Conservation (phyloP, 2,329 filamentous ascomycete species). For the Fusarium poae region DNA sequence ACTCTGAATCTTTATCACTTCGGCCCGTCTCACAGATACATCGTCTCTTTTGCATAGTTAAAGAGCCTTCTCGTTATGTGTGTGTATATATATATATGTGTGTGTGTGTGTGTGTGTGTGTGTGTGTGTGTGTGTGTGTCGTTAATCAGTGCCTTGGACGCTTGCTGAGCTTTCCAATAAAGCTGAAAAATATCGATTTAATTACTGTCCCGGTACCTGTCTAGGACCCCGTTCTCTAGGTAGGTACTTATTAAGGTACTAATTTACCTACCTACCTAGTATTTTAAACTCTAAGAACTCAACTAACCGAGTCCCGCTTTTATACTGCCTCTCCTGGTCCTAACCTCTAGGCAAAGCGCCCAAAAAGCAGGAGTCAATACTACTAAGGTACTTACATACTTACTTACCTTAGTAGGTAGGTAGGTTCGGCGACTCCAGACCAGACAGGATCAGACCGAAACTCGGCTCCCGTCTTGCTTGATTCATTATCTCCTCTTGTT, state of each 20-base stretch:
- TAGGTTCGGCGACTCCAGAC: slow-evolving; percentile 39
- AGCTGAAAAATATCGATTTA: slow-evolving; percentile 9
- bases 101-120: too few relatives aligned
- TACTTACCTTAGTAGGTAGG: too few relatives aligned
- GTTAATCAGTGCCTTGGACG: not conserved
- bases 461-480: slow-evolving; percentile 26
- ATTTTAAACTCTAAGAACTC: slow-evolving; percentile 31
- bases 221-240: slow-evolving; percentile 7
- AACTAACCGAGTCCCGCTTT: slow-evolving; percentile 30
- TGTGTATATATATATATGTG: not conserved
- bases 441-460: slow-evolving; percentile 11
- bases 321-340: slow-evolving; percentile 41
- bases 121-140: too few relatives aligned
- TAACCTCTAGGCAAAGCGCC: slow-evolving; percentile 20
- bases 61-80: not conserved
- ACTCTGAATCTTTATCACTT: slow-evolving; percentile 10
- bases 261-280: slow-evolving; percentile 6
- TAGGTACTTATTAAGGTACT: not conserved
- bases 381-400: too few relatives aligned
- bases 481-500: slow-evolving; percentile 20
- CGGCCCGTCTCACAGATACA: not conserved
- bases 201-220: not conserved
- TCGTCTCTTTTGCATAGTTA: not conserved
- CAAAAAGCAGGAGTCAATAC: slow-evolving; percentile 22
- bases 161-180: not conserved